phyloP scores from a whole-genome alignment of 2,329 filamentous ascomycete genomes.

The Fusarium sororula region DNA sequence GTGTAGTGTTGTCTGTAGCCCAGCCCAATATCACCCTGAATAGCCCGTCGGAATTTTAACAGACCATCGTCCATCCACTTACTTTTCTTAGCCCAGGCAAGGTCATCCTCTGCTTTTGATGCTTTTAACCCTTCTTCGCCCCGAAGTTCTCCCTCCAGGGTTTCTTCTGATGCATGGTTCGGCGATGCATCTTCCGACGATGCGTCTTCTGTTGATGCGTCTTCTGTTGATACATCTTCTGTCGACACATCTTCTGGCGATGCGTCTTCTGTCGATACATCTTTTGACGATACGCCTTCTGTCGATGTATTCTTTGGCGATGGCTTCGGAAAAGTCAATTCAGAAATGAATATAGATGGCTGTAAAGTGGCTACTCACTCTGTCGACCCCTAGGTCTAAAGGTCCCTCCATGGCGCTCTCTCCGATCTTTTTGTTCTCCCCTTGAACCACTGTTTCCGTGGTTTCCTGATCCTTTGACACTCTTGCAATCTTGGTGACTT shows the following conservation, averaged over 20 bases:
- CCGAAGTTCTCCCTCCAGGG: not conserved
- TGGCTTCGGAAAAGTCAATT: not conserved
- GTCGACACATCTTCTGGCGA: no score
- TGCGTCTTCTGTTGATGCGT: no score
- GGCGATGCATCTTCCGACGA: not conserved
- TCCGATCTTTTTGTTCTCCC: fast-evolving
- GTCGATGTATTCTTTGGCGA: not conserved
- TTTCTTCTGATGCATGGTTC: not conserved
- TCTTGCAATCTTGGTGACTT: not conserved
- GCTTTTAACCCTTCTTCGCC: fast-evolving
- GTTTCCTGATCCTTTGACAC: not conserved
- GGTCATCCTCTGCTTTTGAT: not conserved
- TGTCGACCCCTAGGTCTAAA: no score
- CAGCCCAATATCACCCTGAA: fast-evolving
- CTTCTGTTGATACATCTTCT: no score
- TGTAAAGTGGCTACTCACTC: not conserved
- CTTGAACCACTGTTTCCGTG: not conserved
- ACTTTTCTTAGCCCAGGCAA: fast-evolving
- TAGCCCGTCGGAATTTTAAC: not conserved
- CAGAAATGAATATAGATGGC: not conserved
- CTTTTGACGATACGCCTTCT: no score
- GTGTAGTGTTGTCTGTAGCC: not conserved
- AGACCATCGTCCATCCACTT: not conserved
- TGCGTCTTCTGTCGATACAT: no score
- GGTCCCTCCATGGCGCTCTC: not conserved